A percentile compares a stretch with the other conserved stretches of the same genome.
Conservation (phyloP, 495 filamentous ascomycete species). For the Tuber borchii region DNA sequence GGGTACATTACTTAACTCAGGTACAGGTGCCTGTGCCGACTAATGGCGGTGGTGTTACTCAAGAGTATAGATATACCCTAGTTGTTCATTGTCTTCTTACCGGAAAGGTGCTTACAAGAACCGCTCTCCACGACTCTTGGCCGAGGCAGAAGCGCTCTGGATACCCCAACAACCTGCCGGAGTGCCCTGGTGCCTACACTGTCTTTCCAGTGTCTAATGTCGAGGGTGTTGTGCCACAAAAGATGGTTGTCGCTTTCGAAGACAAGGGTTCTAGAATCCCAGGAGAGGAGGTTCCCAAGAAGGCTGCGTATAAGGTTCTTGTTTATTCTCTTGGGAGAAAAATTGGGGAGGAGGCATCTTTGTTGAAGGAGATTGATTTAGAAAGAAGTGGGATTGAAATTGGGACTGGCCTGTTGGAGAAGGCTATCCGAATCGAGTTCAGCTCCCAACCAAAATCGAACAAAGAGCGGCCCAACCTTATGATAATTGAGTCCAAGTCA, state of each 20-base stretch:
- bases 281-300: slow-evolving; percentile 32
- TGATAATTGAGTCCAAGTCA: slow-evolving; percentile 38
- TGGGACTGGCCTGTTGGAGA: slow-evolving; percentile 20
- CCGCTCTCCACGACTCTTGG: slow-evolving; percentile 33
- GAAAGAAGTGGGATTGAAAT: slow-evolving; percentile 37
- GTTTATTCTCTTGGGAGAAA: slow-evolving; percentile 25
- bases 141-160: slow-evolving; percentile 31
- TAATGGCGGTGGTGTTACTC: slow-evolving; percentile 23
- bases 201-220: slow-evolving; percentile 29
- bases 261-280: slow-evolving; percentile 30
- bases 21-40: slow-evolving; percentile 21
- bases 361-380: slow-evolving; percentile 37
- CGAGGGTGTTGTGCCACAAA: slow-evolving; percentile 27
- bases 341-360: slow-evolving; percentile 27
- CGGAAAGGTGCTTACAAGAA: slow-evolving; percentile 32
- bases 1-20: slow-evolving; percentile 35
- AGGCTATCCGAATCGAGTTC: slow-evolving; percentile 35
- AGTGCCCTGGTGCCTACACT: slow-evolving; percentile 32
- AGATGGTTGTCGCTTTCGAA: slow-evolving; percentile 36
- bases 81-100: slow-evolving; percentile 36
- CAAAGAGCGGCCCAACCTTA: slow-evolving; percentile 29
- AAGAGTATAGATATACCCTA: slow-evolving; percentile 35
- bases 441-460: slow-evolving; percentile 27
- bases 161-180: slow-evolving; percentile 30
- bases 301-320: slow-evolving; percentile 32